Conservation (phyloP, 345 rosid species). For the Syzygium oleosum region DNA sequence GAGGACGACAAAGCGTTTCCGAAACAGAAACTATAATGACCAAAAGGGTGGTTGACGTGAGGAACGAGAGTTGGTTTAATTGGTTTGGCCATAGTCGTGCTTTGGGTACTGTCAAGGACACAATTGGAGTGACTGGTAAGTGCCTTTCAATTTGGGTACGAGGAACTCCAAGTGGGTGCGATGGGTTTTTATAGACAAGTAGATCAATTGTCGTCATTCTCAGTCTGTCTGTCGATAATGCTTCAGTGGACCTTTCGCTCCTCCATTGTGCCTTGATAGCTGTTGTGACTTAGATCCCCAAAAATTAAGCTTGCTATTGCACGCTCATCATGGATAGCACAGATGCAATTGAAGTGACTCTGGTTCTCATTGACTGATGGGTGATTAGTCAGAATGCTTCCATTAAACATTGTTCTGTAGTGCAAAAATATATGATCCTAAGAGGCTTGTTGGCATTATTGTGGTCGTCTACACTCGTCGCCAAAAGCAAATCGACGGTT, state of each 20-base stretch:
- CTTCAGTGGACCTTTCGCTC: not conserved
- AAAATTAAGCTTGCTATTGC: not conserved
- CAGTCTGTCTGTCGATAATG: not conserved
- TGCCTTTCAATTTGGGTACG: constrained; percentile 19
- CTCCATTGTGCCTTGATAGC: not conserved
- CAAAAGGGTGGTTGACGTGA: not conserved
- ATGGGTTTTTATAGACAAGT: not conserved
- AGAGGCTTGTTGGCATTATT: not conserved
- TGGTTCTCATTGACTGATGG: not conserved
- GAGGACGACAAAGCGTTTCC: not conserved
- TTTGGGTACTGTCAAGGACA: not conserved
- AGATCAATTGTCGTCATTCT: not conserved
- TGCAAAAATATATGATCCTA: not conserved
- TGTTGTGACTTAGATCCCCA: constrained; percentile 6
- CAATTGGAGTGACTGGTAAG: not conserved
- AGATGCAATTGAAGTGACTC: not conserved
- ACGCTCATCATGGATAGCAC: constrained; percentile 6
- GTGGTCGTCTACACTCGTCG: not conserved
- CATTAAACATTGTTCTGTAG: not conserved
- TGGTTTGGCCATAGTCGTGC: not conserved
- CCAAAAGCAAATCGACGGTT: not conserved
- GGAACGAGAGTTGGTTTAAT: not conserved
- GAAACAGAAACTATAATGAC: not conserved
- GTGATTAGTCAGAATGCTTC: not conserved
- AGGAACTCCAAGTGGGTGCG: not conserved